Evolutionary conservation across 2,329 filamentous ascomycete genomes (phyloP).

Genomic region (Dothistroma septosporum): DNA sequence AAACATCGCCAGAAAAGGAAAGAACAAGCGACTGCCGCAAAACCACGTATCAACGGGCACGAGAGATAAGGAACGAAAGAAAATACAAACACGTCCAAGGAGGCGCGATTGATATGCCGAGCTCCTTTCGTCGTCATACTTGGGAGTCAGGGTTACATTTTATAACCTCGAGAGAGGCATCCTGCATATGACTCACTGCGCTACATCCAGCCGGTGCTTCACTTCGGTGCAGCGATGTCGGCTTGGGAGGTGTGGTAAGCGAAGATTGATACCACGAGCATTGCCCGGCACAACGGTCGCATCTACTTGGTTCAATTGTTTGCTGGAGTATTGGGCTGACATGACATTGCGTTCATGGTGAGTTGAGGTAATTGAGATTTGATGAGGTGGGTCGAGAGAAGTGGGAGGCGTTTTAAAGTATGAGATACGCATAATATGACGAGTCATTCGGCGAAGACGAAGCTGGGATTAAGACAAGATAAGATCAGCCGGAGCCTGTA

Average conservation of each 20-base stretch:
- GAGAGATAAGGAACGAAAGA: neutral
- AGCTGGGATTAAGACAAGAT: neutral
- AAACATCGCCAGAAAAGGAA: neutral
- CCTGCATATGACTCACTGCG: neutral
- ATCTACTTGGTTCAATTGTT: neutral
- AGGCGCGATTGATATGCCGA: neutral
- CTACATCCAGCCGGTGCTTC: neutral
- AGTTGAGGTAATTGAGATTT: neutral
- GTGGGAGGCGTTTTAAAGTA: neutral
- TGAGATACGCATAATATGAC: neutral
- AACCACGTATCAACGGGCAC: neutral
- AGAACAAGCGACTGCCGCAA: neutral
- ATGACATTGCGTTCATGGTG: neutral
- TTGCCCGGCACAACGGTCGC: neutral
- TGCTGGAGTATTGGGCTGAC: neutral
- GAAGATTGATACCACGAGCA: neutral
- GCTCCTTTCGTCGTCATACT: neutral
- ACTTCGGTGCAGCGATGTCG: neutral
- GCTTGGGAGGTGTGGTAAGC: neutral
- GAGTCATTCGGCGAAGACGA: neutral
- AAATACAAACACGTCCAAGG: neutral
- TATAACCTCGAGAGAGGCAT: neutral
- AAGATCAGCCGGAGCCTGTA: no score
- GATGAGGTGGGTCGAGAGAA: neutral
- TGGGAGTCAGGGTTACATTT: neutral